A percentile compares a stretch with the other conserved stretches of the same genome.
phyloP scores from a whole-genome alignment of 2,329 filamentous ascomycete species.

The Acrocalymma vagum region DNA sequence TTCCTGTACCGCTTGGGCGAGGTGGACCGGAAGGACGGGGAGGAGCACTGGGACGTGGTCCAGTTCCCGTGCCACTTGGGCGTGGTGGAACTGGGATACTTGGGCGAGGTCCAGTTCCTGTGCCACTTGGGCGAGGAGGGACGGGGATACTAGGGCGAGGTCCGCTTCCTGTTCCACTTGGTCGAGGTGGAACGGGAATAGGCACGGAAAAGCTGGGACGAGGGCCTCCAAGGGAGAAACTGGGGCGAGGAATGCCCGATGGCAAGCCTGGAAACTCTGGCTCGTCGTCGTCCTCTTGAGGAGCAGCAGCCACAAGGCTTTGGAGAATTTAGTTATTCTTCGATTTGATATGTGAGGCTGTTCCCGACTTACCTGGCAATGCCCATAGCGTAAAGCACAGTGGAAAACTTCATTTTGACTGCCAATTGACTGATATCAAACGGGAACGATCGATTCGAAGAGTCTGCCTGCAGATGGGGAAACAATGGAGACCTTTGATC shows the following conservation, averaged over 20 bases:
- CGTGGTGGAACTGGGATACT: too few species aligned
- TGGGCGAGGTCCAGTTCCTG: too few species aligned
- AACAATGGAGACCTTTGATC: constrained; percentile 1
- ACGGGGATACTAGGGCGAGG: constrained; percentile 4
- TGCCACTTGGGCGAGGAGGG: constrained; percentile 9
- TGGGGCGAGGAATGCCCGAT: constrained; percentile 14
- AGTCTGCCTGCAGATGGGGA: constrained; percentile 3
- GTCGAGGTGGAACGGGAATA: neutral
- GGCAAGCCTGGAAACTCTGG: constrained; percentile 18
- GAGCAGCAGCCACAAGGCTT: constrained; percentile 28
- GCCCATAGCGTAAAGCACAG: constrained; percentile 25
- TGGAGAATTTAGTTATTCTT: constrained; percentile 11
- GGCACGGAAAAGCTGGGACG: constrained; percentile 15
- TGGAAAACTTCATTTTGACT: constrained; percentile 36
- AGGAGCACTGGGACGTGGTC: too few species aligned
- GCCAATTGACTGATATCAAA: constrained; percentile 7
- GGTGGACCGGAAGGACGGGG: neutral
- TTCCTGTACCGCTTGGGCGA: constrained; percentile 7
- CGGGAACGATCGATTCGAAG: too few species aligned
- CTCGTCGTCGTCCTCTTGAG: constrained; percentile 21
- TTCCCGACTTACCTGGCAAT: constrained; percentile 28
- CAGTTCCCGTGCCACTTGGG: too few species aligned
- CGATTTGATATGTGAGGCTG: too few species aligned
- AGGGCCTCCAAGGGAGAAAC: constrained; percentile 7
- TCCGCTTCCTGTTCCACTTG: constrained; percentile 5